Evolutionary conservation across 2,329 filamentous ascomycete species (phyloP), one percentile per base, ranked within the genome.

Genomic region (Fusarium fracticaudum): DNA sequence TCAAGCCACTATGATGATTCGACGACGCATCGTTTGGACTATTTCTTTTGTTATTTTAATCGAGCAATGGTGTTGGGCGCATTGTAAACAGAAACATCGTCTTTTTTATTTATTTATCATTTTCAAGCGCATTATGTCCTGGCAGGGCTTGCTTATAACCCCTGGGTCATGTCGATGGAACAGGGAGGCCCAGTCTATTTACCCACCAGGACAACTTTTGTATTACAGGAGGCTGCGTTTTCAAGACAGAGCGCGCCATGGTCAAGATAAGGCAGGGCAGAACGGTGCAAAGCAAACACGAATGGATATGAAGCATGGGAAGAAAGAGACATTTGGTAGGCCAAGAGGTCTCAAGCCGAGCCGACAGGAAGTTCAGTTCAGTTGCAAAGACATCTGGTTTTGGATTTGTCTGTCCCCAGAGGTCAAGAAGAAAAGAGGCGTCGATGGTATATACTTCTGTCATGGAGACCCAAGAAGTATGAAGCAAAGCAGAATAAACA

Each of bases 31-130:
- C 65, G 51, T 71, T 75, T 72, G 76, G 69, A 60, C 69, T 75
- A 72, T 74, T 72, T 73, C 63, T 57, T 78, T 77, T 76, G 71
- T 78, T 63, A 71, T 73, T 73, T 74, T 57, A 76, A 80, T 72
- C 72, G 71, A 81, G 80, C 80, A 81, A 74, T 64, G 80, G 80
- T 77, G 80, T 81, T 81, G 74, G 78, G 79, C 78, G 78, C 68
- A 79, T 72, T 78, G 67, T 78, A 62, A 74, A 78, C 69, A 78
- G 69, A 71, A 67, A 69, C 67, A 55, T 69, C 58, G 24, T 54
- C 9, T n/a, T 33, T 33, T 6, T 48, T 43, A 33, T 33, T 33
- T 33, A 33, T 59, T 18, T 51, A 54, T 60, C 60, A 45, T 71
- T 76, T 68, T 65, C 45, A 47, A 75, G 68, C 64, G 55, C 54